Evolutionary conservation across 176 grass and related monocot genomes (phyloP).

Genomic region (Aegilops umbellulata): DNA sequence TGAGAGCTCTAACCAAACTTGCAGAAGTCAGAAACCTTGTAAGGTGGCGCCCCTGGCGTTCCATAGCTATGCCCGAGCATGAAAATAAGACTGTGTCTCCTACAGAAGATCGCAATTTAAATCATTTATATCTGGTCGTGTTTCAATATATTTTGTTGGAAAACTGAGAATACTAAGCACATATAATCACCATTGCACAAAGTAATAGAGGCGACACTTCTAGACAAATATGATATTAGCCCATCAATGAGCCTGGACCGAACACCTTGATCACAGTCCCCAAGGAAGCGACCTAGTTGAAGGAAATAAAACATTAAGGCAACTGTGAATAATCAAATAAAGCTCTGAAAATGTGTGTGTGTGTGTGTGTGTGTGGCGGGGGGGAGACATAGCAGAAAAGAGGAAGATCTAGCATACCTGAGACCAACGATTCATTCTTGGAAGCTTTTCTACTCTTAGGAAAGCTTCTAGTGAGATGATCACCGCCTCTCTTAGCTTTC

Average conservation of each 20-base stretch:
- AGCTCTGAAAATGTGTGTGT: background rate
- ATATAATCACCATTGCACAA: background rate
- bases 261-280: background rate
- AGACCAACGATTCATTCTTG: background rate
- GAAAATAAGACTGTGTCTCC: background rate
- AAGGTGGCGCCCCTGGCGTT: background rate
- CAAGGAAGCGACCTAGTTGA: background rate
- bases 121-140: background rate
- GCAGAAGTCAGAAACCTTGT: conserved; percentile 25
- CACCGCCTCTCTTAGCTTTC: background rate
- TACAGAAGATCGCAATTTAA: background rate
- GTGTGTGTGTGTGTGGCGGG: too few species aligned
- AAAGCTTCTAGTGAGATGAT: background rate
- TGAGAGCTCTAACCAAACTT: background rate
- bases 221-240: background rate
- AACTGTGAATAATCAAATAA: conserved; percentile 9
- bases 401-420: conserved; percentile 5
- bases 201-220: background rate
- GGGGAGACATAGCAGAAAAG: background rate
- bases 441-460: background rate
- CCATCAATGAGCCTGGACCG: background rate
- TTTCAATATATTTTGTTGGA: background rate
- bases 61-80: conserved; percentile 18
- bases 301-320: background rate
- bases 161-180: background rate